Evolutionary conservation across 345 rosid genomes (phyloP), one percentile per base, ranked within the genome.

Genomic region (Mangifera indica): DNA sequence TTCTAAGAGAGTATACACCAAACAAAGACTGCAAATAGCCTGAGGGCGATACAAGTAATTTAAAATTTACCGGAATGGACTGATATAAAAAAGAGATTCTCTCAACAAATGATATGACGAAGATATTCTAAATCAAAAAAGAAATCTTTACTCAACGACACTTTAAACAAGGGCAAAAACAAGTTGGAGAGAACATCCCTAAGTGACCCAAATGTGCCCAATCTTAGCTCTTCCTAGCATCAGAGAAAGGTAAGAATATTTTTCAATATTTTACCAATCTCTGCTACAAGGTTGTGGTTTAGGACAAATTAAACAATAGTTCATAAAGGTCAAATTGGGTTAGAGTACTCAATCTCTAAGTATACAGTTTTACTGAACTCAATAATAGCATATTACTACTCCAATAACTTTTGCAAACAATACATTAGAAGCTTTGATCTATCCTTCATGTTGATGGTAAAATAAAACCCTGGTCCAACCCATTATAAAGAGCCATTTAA

Each of bases 1-100:
- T 87, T 74, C 93, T 83, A 56, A 89, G 75, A 48, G 91, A 89
- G 82, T 80, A 85, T 11, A 89, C 85, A 79, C 93, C 93, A 77
- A 87, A 89, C 62, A 80, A 72, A 62, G 94, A 87, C 80, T 89
- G 91, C 89, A 89, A 69, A 78, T 83, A 89, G 65, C 91, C 94
- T 89, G 77, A 72, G 24, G 48, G 60, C 56, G 72, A 66, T 13
- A 77, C 26, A 69, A 68, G 24, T 45, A 48, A 37, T 44, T 13
- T 42, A 75, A 70, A 37, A 25, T 48, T 22, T n/a, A 32, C 32
- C 69, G 63, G 55, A 72, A 42, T 7, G 24, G 32, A 42, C 56
- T 29, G n/a, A 71, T 13, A 56, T 14, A 67, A 54, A 0, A 15
- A 12, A n/a, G n/a, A 71, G 12, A 29, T 63, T 34, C 20, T 40